Evolutionary conservation across 768 basidiomycete genomes (phyloP), one percentile per base, ranked within the genome.

Genomic region (Sarcomyxa edulis): DNA sequence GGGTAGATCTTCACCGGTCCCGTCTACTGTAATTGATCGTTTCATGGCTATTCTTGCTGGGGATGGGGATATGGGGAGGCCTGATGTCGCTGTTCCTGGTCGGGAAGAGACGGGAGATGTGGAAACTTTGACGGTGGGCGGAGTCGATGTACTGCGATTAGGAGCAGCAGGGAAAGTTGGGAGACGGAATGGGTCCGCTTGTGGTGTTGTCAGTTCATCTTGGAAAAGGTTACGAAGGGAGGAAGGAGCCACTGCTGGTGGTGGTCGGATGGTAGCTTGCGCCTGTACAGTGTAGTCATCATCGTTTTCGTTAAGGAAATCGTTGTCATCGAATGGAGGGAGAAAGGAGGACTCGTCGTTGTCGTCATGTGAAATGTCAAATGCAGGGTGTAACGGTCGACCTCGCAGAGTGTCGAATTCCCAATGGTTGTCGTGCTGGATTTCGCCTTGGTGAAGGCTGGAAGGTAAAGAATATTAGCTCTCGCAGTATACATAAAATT

Each of bases 211-310:
- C 11, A 47, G 42, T 7, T 70, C 74, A 31, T 79, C 74, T 40
- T 86, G 84, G 56, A 96, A 96, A 7, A 96, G 65, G 25, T 71
- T 65, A 0, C 90, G 83, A 3, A 94, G 66, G 1, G 87, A 92
- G 2, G 81, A 78, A 2, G 92, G 91, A 8, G 70, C 67, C 11
- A 71, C 68, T n/a, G 68, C 47, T 27, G 60, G 50, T 0, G 66
- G 54, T 2, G 75, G 71, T 10, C 77, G 71, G 21, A 81, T 56
- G 16, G 80, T 84, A 12, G 66, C 48, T n/a, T n/a, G n/a, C n/a
- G n/a, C n/a, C 38, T 66, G 62, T 8, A 52, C 48, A 1, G 48
- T 40, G 10, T 51, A 50, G 18, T 60, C 60, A 20, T 53, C 47
- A 28, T 51, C 43, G 6, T 42, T 23, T 15, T 20, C 34, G 18